Evolutionary conservation across 805 yeast genomes (phyloP), one percentile per base, ranked within the genome.

Genomic region (Wickerhamiella allomyrinae): DNA sequence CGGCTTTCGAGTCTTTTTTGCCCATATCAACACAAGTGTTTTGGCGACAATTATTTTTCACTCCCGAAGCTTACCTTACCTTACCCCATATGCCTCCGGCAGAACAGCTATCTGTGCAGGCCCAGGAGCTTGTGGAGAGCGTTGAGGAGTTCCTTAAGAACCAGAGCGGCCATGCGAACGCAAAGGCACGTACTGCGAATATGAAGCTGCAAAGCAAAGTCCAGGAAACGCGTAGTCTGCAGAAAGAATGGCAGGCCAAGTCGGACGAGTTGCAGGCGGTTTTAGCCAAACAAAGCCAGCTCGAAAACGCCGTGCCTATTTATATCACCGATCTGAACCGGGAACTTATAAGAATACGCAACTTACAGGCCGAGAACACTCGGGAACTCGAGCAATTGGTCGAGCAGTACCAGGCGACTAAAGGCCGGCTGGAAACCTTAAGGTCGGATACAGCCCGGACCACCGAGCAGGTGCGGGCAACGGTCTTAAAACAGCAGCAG

Each of bases 1-100:
- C 77, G 60, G 85, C 83, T 63, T 84, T 85, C 47, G 70, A 78
- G 54, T 75, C 66, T 59, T 74, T 82, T 65, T 87, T 89, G 13
- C 89, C 96, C 96, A 87, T 87, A 9, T 11, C 22, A n/a, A n/a
- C n/a, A n/a, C n/a, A n/a, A n/a, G n/a, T 27, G 31, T n/a, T n/a
- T 27, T 27, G 31, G 5, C 6, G 17, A 6, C 14, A 24, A 6
- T 24, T 11, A 5, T n/a, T 27, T 27, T 7, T n/a, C n/a, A n/a
- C n/a, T n/a, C n/a, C n/a, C n/a, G n/a, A n/a, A n/a, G n/a, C n/a
- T n/a, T n/a, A n/a, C n/a, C n/a, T n/a, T n/a, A n/a, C n/a, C n/a
- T n/a, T n/a, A n/a, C n/a, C n/a, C n/a, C n/a, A 22, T 9, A 27
- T 27, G 31, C 17, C 31, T 7, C 17, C 31, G 31, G 13, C 31